These are phyloP conservation scores for Piper betle DNA, from an alignment of 164 flowering plant species.

Conservation along the genomic window DNA sequence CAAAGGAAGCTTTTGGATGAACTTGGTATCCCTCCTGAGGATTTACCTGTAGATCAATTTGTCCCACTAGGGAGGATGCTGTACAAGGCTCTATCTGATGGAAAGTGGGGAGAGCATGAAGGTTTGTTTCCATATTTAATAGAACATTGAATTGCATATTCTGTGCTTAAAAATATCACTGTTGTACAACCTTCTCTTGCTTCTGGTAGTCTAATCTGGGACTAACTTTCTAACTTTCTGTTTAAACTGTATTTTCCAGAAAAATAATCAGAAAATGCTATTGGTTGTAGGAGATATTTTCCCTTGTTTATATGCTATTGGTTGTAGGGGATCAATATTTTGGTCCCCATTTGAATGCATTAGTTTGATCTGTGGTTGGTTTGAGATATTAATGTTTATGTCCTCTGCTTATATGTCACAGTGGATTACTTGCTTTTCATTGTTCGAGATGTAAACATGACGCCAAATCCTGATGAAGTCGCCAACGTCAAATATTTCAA, in stretches of 20 bases:
- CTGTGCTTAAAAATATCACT: no score
- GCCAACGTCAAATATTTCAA: constrained; percentile 66
- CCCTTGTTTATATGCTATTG: no score
- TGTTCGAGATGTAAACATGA: constrained; percentile 57
- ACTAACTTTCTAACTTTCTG: no score
- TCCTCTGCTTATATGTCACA: constrained; percentile 18
- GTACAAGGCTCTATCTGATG: constrained; percentile 97
- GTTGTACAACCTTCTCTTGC: neutral
- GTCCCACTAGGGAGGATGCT: constrained; percentile 74
- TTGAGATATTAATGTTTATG: neutral
- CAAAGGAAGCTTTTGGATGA: constrained; percentile 95
- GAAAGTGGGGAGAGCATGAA: constrained; percentile 99
- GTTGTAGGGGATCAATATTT: no score
- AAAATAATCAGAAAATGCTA: no score
- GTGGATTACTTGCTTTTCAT: constrained; percentile 95
- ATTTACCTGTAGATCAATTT: constrained; percentile 82
- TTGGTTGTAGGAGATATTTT: no score
- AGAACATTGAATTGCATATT: neutral
- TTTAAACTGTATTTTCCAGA: no score
- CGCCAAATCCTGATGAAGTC: constrained; percentile 90
- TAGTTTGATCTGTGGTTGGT: no score
- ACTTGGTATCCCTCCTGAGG: constrained; percentile 83
- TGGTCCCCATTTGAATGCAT: no score
- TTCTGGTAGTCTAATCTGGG: neutral
- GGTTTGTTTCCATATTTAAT: constrained; percentile 21